Evolutionary conservation across 2,329 filamentous ascomycete species (phyloP), one percentile per base, ranked within the genome.

Genomic region (Leptographium radiaticola): DNA sequence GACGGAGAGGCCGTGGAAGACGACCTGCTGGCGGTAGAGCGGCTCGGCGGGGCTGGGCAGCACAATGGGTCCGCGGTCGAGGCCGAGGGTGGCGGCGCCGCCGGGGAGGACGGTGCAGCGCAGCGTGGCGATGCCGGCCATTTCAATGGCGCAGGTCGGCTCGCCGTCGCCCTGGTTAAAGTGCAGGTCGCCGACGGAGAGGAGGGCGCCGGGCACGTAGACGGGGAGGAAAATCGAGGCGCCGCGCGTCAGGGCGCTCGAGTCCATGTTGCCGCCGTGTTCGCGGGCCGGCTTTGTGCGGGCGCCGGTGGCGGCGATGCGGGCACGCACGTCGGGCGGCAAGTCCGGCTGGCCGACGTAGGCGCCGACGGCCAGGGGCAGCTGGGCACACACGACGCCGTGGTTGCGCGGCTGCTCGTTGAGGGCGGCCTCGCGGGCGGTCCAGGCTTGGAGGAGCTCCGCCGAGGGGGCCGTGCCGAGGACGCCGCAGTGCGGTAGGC

Each of bases 141-240:
- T 77, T 66, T 79, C 76, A 58, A 79, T 75, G 8, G 76, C 76
- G n/a, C 74, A 76, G 7, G 76, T 75, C 58, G 75, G 77, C 25
- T 78, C 75, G 4, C 75, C 75, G 56, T 77, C 74, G 4, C 75
- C 75, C 59, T 79, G 75, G 0, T 73, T 74, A 4, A 73, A 74
- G 61, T 79, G 75, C 0, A 74, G 75, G 59, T 79, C 75, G 39
- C 75, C 75, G 56, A 73, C 76, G 60, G 72, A 75, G 61, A 79
- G 76, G 13, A 77, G 64, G 1, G 74, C 75, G 0, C 75, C 75
- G 3, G 67, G 58, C 0, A 71, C 70, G 59, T 75, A 69, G 13
- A 77, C 70, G 15, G 75, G 75, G 1, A 78, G 66, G 59, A 71
- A 76, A 20, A 79, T 65, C 6, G 64, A 68, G 0, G 72, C 67